phyloP scores from a whole-genome alignment of 306 rosid species.

The Rosa rugosa region DNA sequence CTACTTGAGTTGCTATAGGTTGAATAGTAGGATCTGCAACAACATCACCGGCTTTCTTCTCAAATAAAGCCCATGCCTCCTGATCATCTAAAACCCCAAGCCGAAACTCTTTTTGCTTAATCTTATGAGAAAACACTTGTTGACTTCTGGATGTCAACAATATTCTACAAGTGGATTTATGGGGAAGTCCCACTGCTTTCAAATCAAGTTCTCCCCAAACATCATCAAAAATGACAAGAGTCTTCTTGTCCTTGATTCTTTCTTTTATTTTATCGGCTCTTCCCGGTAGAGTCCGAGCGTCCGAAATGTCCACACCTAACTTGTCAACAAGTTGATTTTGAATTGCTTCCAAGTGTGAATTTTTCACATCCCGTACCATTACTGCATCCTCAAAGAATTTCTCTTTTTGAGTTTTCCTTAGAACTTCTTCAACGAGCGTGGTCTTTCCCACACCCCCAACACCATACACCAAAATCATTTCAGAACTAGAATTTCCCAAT shows the following conservation, averaged over 20 bases:
- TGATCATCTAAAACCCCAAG: conserved; percentile 15
- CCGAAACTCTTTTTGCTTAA: conserved; percentile 15
- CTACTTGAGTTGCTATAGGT: conserved; percentile 22
- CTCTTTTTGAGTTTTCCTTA: too few relatives aligned
- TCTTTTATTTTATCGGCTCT: not conserved
- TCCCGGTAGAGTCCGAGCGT: not conserved
- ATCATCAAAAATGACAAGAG: conserved; percentile 17
- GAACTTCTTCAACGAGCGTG: too few relatives aligned
- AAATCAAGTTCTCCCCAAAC: not conserved
- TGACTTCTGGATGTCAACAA: not conserved
- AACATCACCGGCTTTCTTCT: conserved; percentile 3
- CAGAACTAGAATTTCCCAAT: not conserved
- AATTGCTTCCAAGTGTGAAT: too few relatives aligned
- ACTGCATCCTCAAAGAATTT: too few relatives aligned
- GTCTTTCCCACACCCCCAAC: too few relatives aligned
- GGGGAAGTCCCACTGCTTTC: not conserved
- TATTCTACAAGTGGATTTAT: not conserved
- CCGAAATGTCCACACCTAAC: not conserved
- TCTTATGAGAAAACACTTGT: not conserved
- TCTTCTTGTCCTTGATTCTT: not conserved
- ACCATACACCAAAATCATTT: not conserved
- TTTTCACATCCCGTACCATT: too few relatives aligned
- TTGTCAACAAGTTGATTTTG: too few relatives aligned
- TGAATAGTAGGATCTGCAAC: not conserved
- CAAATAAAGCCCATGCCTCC: conserved; percentile 37